Percentiles rank a stretch among this genome's conserved stretches.
Conservation (phyloP, 2,329 filamentous ascomycete species). For the Chrysoporthe cubensis region DNA sequence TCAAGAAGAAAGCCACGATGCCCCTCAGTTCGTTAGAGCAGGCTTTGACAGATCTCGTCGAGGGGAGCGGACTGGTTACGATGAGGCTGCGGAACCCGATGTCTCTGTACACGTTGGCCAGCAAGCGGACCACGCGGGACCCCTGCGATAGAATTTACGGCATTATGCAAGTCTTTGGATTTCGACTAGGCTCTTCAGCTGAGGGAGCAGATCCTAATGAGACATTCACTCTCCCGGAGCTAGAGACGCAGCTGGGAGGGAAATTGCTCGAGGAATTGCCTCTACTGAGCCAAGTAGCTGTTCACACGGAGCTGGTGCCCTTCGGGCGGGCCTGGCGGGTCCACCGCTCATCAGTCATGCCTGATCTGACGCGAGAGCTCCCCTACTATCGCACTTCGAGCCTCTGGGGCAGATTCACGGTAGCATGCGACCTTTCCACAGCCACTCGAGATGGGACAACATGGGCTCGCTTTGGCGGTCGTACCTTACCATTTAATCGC, state of each 20-base stretch:
- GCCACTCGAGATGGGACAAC: background rate
- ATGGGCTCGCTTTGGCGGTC: background rate
- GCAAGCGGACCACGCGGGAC: conserved; percentile 4
- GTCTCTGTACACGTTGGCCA: conserved; percentile 9
- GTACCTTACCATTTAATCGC: background rate
- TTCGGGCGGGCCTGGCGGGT: conserved; percentile 1
- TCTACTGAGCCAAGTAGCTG: conserved; percentile 4
- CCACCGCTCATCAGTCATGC: conserved; percentile 4
- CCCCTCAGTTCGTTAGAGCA: background rate
- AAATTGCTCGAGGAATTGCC: conserved; percentile 6
- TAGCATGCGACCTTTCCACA: background rate
- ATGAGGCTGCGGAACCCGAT: conserved; percentile 6
- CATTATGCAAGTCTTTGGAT: conserved; percentile 15
- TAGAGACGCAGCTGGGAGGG: conserved; percentile 6
- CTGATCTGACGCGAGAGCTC: background rate
- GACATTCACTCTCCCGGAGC: background rate
- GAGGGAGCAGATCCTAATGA: background rate
- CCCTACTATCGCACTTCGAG: conserved; percentile 1
- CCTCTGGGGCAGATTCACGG: background rate
- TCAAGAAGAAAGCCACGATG: background rate
- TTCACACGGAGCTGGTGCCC: conserved; percentile 3
- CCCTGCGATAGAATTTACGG: conserved; percentile 9
- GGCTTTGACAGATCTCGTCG: background rate
- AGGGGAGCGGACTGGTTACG: conserved; percentile 4
- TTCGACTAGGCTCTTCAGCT: conserved; percentile 10